Evolutionary conservation across 1,284 basidiomycete genomes (phyloP).

Genomic region (Heterobasidion parviporum): DNA sequence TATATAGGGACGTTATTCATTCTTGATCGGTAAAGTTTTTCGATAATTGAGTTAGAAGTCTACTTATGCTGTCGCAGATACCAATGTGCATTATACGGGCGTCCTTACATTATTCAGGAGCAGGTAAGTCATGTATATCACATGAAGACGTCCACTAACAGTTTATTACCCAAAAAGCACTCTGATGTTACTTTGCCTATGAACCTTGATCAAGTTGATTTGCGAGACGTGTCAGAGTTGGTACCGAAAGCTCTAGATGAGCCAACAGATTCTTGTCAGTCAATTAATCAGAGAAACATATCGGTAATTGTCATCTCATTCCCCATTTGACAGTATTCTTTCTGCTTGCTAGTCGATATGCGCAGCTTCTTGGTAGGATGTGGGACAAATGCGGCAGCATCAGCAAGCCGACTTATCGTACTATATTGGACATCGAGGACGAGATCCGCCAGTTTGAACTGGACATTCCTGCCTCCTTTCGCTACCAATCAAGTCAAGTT

Average conservation of each 20-base stretch:
- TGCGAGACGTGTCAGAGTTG: slow-evolving; percentile 9
- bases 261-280: slow-evolving; percentile 15
- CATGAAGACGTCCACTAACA: too few relatives aligned
- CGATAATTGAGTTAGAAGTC: not conserved
- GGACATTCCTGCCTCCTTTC: slow-evolving; percentile 11
- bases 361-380: slow-evolving; percentile 9
- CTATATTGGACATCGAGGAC: slow-evolving; percentile 14
- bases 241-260: slow-evolving; percentile 9
- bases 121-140: slow-evolving; percentile 6
- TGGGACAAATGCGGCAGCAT: slow-evolving; percentile 16
- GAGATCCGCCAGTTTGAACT: slow-evolving; percentile 13
- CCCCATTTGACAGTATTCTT: slow-evolving; percentile 9
- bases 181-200: slow-evolving; percentile 12
- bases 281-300: not conserved
- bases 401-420: slow-evolving; percentile 13
- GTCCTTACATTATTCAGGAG: slow-evolving; percentile 17
- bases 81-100: slow-evolving; percentile 10
- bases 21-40: slow-evolving; percentile 12
- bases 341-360: slow-evolving; percentile 8
- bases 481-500: slow-evolving; percentile 11
- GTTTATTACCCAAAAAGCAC: slow-evolving; percentile 6
- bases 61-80: slow-evolving; percentile 3
- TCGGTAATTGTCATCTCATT: not conserved
- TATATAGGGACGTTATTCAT: slow-evolving; percentile 13
- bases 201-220: slow-evolving; percentile 15